Evolutionary conservation across 495 filamentous ascomycete species (phyloP).

Genomic region (Chlorociboria aeruginascens): DNA sequence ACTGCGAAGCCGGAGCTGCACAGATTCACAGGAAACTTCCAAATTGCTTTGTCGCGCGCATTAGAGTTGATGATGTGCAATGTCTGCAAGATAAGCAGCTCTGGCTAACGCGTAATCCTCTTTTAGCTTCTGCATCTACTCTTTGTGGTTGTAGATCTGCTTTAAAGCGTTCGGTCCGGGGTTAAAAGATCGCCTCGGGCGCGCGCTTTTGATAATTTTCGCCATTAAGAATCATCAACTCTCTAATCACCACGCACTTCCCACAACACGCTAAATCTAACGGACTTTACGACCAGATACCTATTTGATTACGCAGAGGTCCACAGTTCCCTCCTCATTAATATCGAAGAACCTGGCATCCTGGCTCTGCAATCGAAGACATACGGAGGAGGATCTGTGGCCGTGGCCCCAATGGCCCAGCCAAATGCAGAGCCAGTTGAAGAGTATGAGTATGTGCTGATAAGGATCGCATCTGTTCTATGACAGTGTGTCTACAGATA

Average conservation of each 20-base stretch:
- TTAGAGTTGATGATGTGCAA: no score
- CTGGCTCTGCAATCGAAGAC: constrained; percentile 41
- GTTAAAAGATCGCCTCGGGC: no score
- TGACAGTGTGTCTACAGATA: not conserved
- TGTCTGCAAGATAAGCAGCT: no score
- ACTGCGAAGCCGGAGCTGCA: no score
- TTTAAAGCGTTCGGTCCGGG: no score
- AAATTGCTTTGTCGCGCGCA: no score
- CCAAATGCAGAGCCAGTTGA: constrained; percentile 40
- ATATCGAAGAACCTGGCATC: constrained; percentile 25
- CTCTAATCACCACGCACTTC: not conserved
- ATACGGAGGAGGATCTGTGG: constrained; percentile 39
- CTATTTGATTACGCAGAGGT: not conserved
- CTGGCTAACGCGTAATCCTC: no score
- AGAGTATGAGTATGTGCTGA: constrained; percentile 42
- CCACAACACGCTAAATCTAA: not conserved
- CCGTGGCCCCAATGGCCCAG: constrained; percentile 44
- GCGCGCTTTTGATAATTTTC: no score
- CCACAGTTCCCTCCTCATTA: not conserved
- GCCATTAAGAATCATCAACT: not conserved
- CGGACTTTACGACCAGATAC: not conserved
- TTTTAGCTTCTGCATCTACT: no score
- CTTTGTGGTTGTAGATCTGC: no score
- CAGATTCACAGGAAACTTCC: no score
- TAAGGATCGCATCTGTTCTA: not conserved